A percentile compares a stretch with the other conserved stretches of the same genome.
phyloP scores from a whole-genome alignment of 1,139 yeast species.

The Kodamaea sp. region DNA sequence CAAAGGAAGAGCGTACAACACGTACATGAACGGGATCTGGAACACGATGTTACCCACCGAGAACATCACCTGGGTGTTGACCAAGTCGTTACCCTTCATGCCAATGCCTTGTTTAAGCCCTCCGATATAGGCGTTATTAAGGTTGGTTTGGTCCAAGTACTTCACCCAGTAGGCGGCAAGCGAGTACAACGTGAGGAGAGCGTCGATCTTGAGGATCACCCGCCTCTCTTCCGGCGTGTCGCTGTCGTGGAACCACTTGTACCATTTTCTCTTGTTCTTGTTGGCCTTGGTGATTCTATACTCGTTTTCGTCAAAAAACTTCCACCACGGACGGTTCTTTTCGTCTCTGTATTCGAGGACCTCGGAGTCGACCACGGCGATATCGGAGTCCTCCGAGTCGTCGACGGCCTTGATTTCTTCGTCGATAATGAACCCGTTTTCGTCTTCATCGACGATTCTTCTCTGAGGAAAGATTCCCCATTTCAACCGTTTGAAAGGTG shows the following conservation, averaged over 20 bases:
- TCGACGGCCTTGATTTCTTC: slow-evolving; percentile 11
- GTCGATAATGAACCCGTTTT: slow-evolving; percentile 7
- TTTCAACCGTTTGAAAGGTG: slow-evolving; percentile 35
- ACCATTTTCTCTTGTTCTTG: slow-evolving; percentile 52
- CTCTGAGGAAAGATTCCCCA: slow-evolving; percentile 52
- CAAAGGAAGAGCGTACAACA: slow-evolving; percentile 51
- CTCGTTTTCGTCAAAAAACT: slow-evolving; percentile 62
- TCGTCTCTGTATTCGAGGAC: slow-evolving; percentile 58
- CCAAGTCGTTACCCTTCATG: slow-evolving; percentile 68
- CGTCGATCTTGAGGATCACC: slow-evolving; percentile 61
- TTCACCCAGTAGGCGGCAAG: slow-evolving; percentile 72
- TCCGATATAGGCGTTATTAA: slow-evolving; percentile 69
- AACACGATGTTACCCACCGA: slow-evolving; percentile 59
- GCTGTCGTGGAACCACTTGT: slow-evolving; percentile 61
- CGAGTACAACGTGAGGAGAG: slow-evolving; percentile 59
- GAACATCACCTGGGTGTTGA: slow-evolving; percentile 59
- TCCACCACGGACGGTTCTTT: slow-evolving; percentile 63
- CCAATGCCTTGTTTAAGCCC: slow-evolving; percentile 60
- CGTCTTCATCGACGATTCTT: slow-evolving; percentile 46
- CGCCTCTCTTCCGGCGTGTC: slow-evolving; percentile 57
- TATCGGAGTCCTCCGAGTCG: slow-evolving; percentile 10
- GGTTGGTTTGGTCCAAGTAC: slow-evolving; percentile 60
- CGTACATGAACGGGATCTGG: slow-evolving; percentile 51
- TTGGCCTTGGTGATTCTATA: slow-evolving; percentile 45
- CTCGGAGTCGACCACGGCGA: slow-evolving; percentile 1